Base-by-base conservation (phyloP, 495 filamentous ascomycete genomes). In the Alectoria sarmentosa region DNA sequence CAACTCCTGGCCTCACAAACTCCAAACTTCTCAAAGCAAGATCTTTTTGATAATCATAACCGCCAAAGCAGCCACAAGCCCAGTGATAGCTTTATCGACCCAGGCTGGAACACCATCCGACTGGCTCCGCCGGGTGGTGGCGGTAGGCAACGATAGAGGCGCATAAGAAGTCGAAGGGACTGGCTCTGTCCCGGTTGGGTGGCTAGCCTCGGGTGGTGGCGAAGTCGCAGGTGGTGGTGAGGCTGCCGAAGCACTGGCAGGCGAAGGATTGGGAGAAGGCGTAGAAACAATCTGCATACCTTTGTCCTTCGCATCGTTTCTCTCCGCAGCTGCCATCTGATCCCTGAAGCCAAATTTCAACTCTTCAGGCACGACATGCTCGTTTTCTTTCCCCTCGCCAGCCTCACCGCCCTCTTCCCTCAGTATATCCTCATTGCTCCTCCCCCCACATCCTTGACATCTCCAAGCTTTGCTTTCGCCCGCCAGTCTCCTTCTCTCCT, bases 391-490 rank as follows among this genome's bases (percentile, higher is more conserved):
- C 26, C 58, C 74, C 30, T 70, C 75, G 32, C 75, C 76, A 39
- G 78, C 75, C 60, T 75, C 76, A 17, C 77, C 75, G 54, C 82
- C 82, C 65, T 75, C 73, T 74, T 85, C 82, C 67, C 71, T 71
- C 67, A 97, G 80, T 30, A 91, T 85, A 69, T 90, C 89, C 61
- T 75, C 80, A 73, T 96, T 96, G 15, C 73, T 83, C 74, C 75
- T 80, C 28, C 78, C 81, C 26, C 77, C 82, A 71, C 91, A 95
- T 19, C 75, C 80, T 1, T 76, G 72, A 77, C 90, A 95, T 65
- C 75, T 78, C 84, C 82, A 96, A 15, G 41, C 73, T 19, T 70
- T 65, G 66, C 84, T 88, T 72, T 84, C 80, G 39, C 66, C 75
- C 19, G 93, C 93, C 69, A 90, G 82, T 63, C 83, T 76, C 67